A percentile compares a stretch with the other conserved stretches of the same genome.
Evolutionary conservation across 176 grass and related monocot species (phyloP).

Genomic region (Alopecurus myosuroides): DNA sequence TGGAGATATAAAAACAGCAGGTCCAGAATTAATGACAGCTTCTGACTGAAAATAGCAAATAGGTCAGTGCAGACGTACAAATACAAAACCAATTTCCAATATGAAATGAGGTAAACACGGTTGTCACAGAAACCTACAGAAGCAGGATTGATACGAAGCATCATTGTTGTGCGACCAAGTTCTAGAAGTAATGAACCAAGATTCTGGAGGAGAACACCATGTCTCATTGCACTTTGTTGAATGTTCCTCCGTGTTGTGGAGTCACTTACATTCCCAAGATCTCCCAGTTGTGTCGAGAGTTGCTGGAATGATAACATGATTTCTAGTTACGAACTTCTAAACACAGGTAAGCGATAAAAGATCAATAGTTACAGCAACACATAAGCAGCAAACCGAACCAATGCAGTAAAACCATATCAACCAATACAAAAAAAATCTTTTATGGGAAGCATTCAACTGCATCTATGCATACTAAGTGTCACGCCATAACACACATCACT

Average conservation of each 20-base stretch:
- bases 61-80: slow-evolving; percentile 12
- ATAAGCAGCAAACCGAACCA: slow-evolving; percentile 12
- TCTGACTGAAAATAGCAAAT: slow-evolving; percentile 61
- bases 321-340: slow-evolving; percentile 12
- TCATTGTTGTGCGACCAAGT: slow-evolving; percentile 85
- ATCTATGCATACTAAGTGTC: background rate
- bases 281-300: slow-evolving; percentile 55
- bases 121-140: slow-evolving; percentile 47
- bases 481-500: background rate
- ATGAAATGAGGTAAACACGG: slow-evolving; percentile 4
- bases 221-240: slow-evolving; percentile 55
- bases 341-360: slow-evolving; percentile 8
- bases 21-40: slow-evolving; percentile 79
- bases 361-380: background rate
- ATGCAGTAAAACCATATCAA: slow-evolving; percentile 18
- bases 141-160: slow-evolving; percentile 50
- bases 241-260: slow-evolving; percentile 39
- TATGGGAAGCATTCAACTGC: background rate
- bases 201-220: slow-evolving; percentile 60
- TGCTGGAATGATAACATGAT: slow-evolving; percentile 44
- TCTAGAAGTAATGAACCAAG: slow-evolving; percentile 95
- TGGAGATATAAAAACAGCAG: slow-evolving; percentile 94
- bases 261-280: slow-evolving; percentile 59
- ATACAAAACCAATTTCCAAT: background rate
- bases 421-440: background rate